Percentiles rank a stretch among this genome's conserved stretches.
These are phyloP conservation scores for Medicago truncatula DNA, from an alignment of 306 rosid species.

Conservation along the genomic window MtrunA17r5.0-ANR NC_053049.1:49596001-49596500, in stretches of 20 bases:
- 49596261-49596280: constrained; percentile 75
- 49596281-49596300: constrained; percentile 68
- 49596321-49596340: constrained; percentile 67
- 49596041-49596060: constrained; percentile 76
- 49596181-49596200: constrained; percentile 81
- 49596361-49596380: constrained; percentile 71
- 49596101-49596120: constrained; percentile 83
- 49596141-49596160: constrained; percentile 94
- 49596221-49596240: constrained; percentile 64
- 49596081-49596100: constrained; percentile 76
- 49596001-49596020: constrained; percentile 85
- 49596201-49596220: constrained; percentile 85
- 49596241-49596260: constrained; percentile 66
- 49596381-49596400: constrained; percentile 74
- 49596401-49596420: constrained; percentile 54
- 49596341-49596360: constrained; percentile 74
- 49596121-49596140: constrained; percentile 70
- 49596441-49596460: constrained; percentile 68
- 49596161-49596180: constrained; percentile 79
- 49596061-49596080: constrained; percentile 70
- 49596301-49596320: constrained; percentile 79
- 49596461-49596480: constrained; percentile 62
- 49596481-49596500: constrained; percentile 54
- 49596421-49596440: constrained; percentile 55
- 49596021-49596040: constrained; percentile 80